Percentiles rank a stretch among this genome's conserved stretches.
Evolutionary conservation across 768 basidiomycete genomes (phyloP).

Genomic region (Auricularia cornea): DNA sequence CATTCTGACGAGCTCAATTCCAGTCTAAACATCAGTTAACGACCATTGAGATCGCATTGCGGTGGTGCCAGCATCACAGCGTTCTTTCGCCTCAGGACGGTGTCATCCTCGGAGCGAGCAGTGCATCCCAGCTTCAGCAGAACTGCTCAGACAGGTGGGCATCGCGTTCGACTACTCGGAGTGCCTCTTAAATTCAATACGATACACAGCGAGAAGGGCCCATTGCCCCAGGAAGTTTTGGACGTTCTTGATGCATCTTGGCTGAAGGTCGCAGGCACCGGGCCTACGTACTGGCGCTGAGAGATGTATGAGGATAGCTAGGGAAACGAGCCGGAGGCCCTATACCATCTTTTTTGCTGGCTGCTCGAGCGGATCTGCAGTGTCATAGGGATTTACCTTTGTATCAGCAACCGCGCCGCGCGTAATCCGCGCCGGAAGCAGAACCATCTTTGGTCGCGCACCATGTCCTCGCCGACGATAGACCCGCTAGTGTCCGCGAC

Average conservation of each 20-base stretch:
- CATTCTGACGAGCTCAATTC: background rate
- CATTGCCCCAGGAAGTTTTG: conserved; percentile 44
- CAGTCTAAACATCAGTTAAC: conserved; percentile 39
- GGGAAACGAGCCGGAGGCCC: no score
- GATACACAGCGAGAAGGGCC: conserved; percentile 45
- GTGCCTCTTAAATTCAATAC: no score
- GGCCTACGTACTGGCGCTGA: conserved; percentile 31
- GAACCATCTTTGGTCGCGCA: background rate
- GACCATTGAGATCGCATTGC: conserved; percentile 45
- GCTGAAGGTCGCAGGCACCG: conserved; percentile 28
- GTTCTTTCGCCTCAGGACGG: conserved; percentile 35
- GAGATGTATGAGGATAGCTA: background rate
- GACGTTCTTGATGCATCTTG: conserved; percentile 44
- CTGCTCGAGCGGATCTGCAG: background rate
- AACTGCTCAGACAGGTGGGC: conserved; percentile 31
- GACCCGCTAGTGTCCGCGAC: background rate
- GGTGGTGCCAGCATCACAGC: conserved; percentile 58
- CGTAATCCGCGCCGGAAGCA: conserved; percentile 1
- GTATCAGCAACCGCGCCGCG: background rate
- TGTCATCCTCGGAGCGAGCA: conserved; percentile 42
- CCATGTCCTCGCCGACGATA: background rate
- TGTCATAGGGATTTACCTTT: background rate
- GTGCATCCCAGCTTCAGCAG: conserved; percentile 34
- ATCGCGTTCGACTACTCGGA: background rate
- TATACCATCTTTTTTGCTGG: no score